Evolutionary conservation across 768 basidiomycete species (phyloP).

Genomic region (Auricularia cornea): DNA sequence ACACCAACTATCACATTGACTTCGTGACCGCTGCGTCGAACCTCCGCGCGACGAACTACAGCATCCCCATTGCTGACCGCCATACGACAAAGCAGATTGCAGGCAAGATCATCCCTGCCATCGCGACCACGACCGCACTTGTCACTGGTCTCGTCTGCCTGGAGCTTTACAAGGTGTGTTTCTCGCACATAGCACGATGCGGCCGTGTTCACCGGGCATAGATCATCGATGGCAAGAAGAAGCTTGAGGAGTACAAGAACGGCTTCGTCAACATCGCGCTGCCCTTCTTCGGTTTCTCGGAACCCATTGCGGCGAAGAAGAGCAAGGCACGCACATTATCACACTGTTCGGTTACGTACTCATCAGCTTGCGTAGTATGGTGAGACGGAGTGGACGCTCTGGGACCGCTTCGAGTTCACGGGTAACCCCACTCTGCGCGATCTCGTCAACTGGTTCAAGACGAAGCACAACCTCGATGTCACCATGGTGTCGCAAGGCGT

Average conservation of each 20-base stretch:
- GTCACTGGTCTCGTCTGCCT: conserved; percentile 94
- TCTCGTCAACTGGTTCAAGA: conserved; percentile 76
- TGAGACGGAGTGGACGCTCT: conserved; percentile 88
- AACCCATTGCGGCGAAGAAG: conserved; percentile 86
- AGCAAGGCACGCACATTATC: conserved; percentile 45
- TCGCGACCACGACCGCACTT: conserved; percentile 95
- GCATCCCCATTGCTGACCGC: conserved; percentile 73
- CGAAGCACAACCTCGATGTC: conserved; percentile 76
- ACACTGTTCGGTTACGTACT: too few species aligned
- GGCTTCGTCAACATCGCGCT: conserved; percentile 96
- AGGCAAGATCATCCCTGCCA: conserved; percentile 98
- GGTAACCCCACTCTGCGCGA: conserved; percentile 84
- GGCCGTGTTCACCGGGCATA: conserved; percentile 22
- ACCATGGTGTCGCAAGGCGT: conserved; percentile 97
- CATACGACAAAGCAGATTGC: conserved; percentile 97
- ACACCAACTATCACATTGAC: conserved; percentile 95
- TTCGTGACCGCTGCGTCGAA: conserved; percentile 98
- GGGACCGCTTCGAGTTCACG: conserved; percentile 93
- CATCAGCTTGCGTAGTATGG: conserved; percentile 59
- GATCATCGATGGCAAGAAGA: conserved; percentile 93
- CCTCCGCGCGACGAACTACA: conserved; percentile 92
- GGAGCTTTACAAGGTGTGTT: conserved; percentile 86
- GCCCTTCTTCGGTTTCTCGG: conserved; percentile 98
- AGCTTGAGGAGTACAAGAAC: conserved; percentile 94
- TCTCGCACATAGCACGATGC: background rate